Percentiles rank a stretch among this genome's conserved stretches.
phyloP scores from a whole-genome alignment of 169 alveolate genomes.

The Plasmodium gallinaceum region DNA sequence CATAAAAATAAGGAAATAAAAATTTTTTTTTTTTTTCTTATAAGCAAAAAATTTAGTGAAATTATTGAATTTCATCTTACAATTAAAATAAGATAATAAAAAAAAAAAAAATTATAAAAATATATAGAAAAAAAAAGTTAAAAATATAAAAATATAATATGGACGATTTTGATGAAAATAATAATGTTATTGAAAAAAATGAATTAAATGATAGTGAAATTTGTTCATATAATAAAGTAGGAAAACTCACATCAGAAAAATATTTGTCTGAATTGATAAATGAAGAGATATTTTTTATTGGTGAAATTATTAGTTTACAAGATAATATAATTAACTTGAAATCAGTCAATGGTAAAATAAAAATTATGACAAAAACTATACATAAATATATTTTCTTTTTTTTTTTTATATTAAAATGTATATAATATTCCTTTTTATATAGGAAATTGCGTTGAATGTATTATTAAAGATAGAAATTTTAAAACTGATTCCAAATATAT shows the following conservation, averaged over 20 bases:
- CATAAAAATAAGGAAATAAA: too few relatives aligned
- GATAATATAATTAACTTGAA: conserved; percentile 29
- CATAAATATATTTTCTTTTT: neutral
- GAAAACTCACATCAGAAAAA: conserved; percentile 58
- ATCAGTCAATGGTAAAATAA: conserved; percentile 61
- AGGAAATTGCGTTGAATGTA: conserved; percentile 65
- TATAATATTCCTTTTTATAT: neutral
- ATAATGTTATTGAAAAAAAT: neutral
- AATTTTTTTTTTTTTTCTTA: too few relatives aligned
- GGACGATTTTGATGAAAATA: neutral
- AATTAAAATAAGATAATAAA: neutral
- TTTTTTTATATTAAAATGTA: neutral
- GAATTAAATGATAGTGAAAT: conserved; percentile 6
- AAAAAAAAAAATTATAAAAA: neutral
- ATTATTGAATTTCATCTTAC: neutral
- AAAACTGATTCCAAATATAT: conserved; percentile 21
- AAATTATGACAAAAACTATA: neutral
- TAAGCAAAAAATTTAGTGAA: too few relatives aligned
- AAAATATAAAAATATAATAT: neutral
- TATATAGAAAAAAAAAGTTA: conserved; percentile 10
- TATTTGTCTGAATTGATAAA: conserved; percentile 49
- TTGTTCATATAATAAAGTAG: conserved; percentile 17
- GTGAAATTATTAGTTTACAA: conserved; percentile 32
- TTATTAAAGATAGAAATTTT: conserved; percentile 15
- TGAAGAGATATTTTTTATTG: conserved; percentile 60